These are phyloP conservation scores for Mucor velutinosus DNA, from an alignment of 371 early-diverging fungal species.

Conservation along the genomic window DNA sequence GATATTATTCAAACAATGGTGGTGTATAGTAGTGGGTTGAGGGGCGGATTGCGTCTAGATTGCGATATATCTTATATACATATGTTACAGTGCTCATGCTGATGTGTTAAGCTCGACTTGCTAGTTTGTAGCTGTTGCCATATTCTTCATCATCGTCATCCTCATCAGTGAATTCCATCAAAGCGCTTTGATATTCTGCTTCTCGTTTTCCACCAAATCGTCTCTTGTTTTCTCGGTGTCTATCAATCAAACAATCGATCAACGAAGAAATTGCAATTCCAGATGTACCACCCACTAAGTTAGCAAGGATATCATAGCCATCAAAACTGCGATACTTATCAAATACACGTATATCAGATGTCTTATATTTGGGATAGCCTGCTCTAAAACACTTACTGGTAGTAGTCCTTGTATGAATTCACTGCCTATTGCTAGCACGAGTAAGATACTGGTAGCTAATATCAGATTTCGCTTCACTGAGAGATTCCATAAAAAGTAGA, in stretches of 20 bases:
- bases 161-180: conserved; percentile 42
- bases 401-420: conserved; percentile 50
- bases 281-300: conserved; percentile 33
- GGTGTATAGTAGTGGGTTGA: not conserved
- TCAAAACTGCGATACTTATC: conserved; percentile 55
- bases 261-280: conserved; percentile 37
- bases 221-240: conserved; percentile 32
- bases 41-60: not conserved
- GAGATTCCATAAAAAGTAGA: conserved; percentile 51
- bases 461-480: conserved; percentile 40
- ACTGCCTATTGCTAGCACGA: conserved; percentile 36
- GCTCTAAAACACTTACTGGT: conserved; percentile 32
- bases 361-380: not conserved
- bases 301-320: conserved; percentile 48
- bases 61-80: not conserved
- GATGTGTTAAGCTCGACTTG: not conserved
- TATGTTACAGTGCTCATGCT: not conserved
- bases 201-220: conserved; percentile 44
- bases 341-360: not conserved
- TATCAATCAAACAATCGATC: conserved; percentile 28
- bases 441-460: conserved; percentile 25
- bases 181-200: conserved; percentile 44
- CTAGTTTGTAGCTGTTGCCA: not conserved
- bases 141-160: conserved; percentile 25
- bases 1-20: not conserved